These are phyloP conservation scores for Orbilia ellipsospora DNA, from an alignment of 2,329 filamentous ascomycete genomes.

Conservation along the genomic window DNA sequence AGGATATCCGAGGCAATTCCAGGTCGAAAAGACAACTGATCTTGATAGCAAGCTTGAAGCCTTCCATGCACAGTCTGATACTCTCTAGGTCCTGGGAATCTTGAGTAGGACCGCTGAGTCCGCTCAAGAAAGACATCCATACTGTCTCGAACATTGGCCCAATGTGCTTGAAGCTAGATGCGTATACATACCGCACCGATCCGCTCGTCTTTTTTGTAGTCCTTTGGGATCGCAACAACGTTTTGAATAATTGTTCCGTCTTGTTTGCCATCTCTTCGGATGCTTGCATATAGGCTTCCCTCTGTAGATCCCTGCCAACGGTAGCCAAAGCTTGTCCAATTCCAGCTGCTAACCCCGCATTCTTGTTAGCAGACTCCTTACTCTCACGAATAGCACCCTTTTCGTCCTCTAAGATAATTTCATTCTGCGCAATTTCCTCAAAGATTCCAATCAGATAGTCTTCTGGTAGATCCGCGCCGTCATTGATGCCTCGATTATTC, in stretches of 20 bases:
- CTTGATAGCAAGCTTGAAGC: conserved; percentile 90
- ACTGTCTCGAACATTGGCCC: conserved; percentile 99
- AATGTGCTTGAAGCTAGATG: conserved; percentile 92
- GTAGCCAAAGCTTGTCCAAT: conserved; percentile 91
- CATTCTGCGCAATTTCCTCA: conserved; percentile 89
- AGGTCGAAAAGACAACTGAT: conserved; percentile 95
- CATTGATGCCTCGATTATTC: conserved; percentile 98
- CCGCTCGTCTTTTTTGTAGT: conserved; percentile 75
- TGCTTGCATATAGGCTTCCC: conserved; percentile 92
- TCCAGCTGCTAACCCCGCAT: conserved; percentile 78
- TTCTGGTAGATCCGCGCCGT: conserved; percentile 89
- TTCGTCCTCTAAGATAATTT: conserved; percentile 94
- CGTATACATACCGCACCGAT: conserved; percentile 82
- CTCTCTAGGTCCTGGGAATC: conserved; percentile 92
- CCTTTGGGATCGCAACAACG: conserved; percentile 87
- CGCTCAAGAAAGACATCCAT: conserved; percentile 99
- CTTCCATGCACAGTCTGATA: conserved; percentile 91
- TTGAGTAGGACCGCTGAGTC: conserved; percentile 90
- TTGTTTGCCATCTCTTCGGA: conserved; percentile 91
- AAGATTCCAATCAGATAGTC: conserved; percentile 91
- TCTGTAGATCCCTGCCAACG: conserved; percentile 87
- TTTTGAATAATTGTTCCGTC: conserved; percentile 89
- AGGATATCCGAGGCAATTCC: conserved; percentile 91
- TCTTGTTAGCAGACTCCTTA: conserved; percentile 73
- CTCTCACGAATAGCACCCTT: conserved; percentile 75